These are phyloP conservation scores for Nymphaea thermarum DNA, from an alignment of 164 flowering plant species.

Conservation along the genomic window DNA sequence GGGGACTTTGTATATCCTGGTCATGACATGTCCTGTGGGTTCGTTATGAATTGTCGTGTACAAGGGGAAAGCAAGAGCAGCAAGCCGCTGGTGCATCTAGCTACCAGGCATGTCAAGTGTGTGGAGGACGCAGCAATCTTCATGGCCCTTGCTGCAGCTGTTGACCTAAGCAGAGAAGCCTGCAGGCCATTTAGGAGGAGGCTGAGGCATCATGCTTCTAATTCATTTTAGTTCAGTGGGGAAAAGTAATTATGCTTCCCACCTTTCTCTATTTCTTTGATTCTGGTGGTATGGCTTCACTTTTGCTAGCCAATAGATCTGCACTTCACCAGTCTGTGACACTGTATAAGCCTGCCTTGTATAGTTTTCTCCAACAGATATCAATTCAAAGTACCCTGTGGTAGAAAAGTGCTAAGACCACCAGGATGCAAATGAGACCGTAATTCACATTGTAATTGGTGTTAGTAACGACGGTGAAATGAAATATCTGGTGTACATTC, in stretches of 20 bases:
- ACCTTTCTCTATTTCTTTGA: not conserved
- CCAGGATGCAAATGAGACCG: no score
- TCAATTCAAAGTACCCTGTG: no score
- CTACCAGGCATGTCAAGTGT: slow-evolving; percentile 72
- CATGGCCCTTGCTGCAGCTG: slow-evolving; percentile 94
- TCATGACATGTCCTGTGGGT: slow-evolving; percentile 45
- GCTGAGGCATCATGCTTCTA: slow-evolving; percentile 1
- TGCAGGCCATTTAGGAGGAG: slow-evolving; percentile 65
- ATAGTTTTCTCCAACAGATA: no score
- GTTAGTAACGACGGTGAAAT: no score
- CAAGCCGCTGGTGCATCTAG: slow-evolving; percentile 74
- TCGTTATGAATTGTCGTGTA: slow-evolving; percentile 81
- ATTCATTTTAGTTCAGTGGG: not conserved
- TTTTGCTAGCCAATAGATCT: no score
- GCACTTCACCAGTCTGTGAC: no score
- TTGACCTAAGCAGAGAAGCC: slow-evolving; percentile 85
- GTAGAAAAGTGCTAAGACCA: no score
- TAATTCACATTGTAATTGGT: no score
- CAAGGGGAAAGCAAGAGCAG: slow-evolving; percentile 76
- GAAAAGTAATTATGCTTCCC: not conserved
- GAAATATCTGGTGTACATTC: no score
- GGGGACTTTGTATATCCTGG: slow-evolving; percentile 49
- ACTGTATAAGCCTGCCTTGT: no score
- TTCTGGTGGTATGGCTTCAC: not conserved
- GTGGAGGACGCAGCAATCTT: slow-evolving; percentile 91